These are phyloP conservation scores for Phytophthora niederhauseri DNA, from an alignment of 352 stramenopile genomes.

Conservation along the genomic window DNA sequence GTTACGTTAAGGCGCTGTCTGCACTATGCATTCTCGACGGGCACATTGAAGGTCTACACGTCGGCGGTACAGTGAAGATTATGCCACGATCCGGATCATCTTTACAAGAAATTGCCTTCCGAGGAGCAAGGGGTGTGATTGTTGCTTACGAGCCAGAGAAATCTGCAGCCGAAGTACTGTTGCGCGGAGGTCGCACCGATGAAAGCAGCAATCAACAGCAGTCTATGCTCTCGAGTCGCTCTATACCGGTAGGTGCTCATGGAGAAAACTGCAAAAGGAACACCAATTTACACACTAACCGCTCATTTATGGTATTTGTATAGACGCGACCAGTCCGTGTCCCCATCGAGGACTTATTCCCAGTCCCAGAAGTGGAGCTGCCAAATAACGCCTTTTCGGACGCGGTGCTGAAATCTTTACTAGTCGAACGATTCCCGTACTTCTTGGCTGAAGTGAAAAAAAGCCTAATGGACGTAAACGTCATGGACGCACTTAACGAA, in stretches of 20 bases:
- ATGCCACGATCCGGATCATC: slow-evolving; percentile 72
- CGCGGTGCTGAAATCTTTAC: slow-evolving; percentile 63
- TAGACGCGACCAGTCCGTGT: slow-evolving; percentile 83
- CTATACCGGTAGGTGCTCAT: slow-evolving; percentile 49
- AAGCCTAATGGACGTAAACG: slow-evolving; percentile 65
- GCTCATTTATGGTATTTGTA: slow-evolving; percentile 13
- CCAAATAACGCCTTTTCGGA: slow-evolving; percentile 72
- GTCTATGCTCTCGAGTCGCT: slow-evolving; percentile 29
- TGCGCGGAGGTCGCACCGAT: slow-evolving; percentile 50
- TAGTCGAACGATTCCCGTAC: slow-evolving; percentile 78
- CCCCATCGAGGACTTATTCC: slow-evolving; percentile 81
- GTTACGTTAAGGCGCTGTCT: slow-evolving; percentile 72
- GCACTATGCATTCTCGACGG: slow-evolving; percentile 84
- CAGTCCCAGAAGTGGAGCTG: slow-evolving; percentile 79
- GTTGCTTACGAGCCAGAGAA: slow-evolving; percentile 86
- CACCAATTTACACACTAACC: slow-evolving; percentile 3
- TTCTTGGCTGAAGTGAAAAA: slow-evolving; percentile 84
- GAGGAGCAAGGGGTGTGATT: slow-evolving; percentile 73
- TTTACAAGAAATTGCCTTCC: slow-evolving; percentile 78
- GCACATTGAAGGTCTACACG: slow-evolving; percentile 82
- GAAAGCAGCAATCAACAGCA: slow-evolving; percentile 49
- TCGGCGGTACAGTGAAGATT: slow-evolving; percentile 86
- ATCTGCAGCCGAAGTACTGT: slow-evolving; percentile 77
- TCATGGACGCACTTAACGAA: slow-evolving; percentile 47
- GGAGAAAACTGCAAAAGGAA: background rate